Evolutionary conservation across 345 rosid genomes (phyloP), one percentile per base, ranked within the genome.

Genomic region (Luvunga scandens): DNA sequence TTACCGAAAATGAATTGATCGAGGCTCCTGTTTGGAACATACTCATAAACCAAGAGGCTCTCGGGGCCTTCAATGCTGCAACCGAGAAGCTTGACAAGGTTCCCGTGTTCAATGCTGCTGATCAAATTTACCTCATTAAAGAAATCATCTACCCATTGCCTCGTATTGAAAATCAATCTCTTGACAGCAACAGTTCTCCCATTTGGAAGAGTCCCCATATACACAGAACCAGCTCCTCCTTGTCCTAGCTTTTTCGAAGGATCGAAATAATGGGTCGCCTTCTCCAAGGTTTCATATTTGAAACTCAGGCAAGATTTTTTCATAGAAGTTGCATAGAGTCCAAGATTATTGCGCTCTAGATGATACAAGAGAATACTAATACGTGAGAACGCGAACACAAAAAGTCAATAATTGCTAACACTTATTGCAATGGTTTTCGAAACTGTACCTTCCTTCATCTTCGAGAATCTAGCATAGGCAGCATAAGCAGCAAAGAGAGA

Each of bases 1-100:
- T 81, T 85, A 87, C 92, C 90, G 18, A 87, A 89, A 55, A 89
- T 71, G 81, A 89, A 84, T 34, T 81, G 88, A 80, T 89, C 92
- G 1, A 89, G 83, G 89, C 90, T 86, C 87, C 42, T 80, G 86
- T 87, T 89, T 0, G 77, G 84, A 22, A 85, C 84, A 78, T 84
- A 85, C 80, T 89, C 90, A 12, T 89, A 89, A 55, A 89, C 90
- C 73, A 89, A 82, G 53, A 89, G 90, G 60, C 90, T 87, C 74
- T 89, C 92, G 2, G 92, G 92, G 22, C 92, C 92, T 81, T 87
- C 92, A 38, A 87, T 89, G 89, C 92, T 89, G 55, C 89, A 87
- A 12, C 92, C 92, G 6, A 89, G 39, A 60, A 89, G 85, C 87
- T 80, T 79, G 7, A 89, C 92, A 13, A 89, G 85, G 78, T 89